Evolutionary conservation across 345 rosid species (phyloP), one percentile per base, ranked within the genome.

Genomic region (Eucalyptus pauciflora): DNA sequence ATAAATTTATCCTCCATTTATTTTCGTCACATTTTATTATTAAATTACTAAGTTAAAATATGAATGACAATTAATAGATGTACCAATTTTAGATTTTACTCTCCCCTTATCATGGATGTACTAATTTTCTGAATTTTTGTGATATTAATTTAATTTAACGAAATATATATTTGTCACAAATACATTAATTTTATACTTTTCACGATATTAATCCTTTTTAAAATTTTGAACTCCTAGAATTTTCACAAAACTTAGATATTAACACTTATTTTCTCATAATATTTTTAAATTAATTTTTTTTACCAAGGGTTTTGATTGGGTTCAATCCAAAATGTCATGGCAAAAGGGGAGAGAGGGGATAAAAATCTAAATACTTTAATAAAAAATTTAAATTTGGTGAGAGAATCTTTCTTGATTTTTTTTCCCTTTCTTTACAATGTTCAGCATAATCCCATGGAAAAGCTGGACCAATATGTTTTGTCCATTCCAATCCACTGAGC

Each of bases 11-110:
- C 2, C 0, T 51, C 1, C 2, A 0, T 52, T 7, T 52, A 18
- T 52, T 18, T 17, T 52, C 3, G 1, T 51, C 3, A 51, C 17
- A 51, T 51, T 7, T 17, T 51, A 17, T 51, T 50, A 14, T 50
- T 1, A 14, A 50, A 49, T 12, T 49, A 49, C 2, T 49, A 1
- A 49, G 2, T 49, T 4, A 5, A 0, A 49, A 49, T 0, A 49
- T 4, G 4, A 1, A 49, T 5, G 3, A 50, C 3, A 5, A 0
- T 50, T 15, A 6, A 50, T 0, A 50, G 1, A 52, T 52, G 3
- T 52, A 51, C 4, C 0, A 2, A 17, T 51, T 51, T 51, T 52
- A 7, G 0, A 52, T 52, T 52, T 52, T 52, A 18, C 3, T 33
- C 3, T 33, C 2, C 22, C 4, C 22, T 0, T 7, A 18, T 50